phyloP scores from a whole-genome alignment of 108 stramenopile species.

The Thalassiosira profunda region DNA sequence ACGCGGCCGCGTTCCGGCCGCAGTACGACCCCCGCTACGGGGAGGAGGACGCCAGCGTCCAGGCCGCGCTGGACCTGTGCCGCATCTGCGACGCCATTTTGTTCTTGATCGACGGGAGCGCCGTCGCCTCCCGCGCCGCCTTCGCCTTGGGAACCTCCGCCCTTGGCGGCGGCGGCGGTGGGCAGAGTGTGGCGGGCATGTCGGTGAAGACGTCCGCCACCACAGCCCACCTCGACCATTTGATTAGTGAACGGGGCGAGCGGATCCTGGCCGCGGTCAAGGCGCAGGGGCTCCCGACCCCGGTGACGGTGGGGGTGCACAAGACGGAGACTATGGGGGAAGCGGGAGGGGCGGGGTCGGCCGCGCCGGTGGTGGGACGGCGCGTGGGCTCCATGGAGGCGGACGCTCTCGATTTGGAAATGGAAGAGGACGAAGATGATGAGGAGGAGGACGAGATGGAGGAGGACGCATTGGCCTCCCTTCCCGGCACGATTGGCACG shows the following conservation, averaged over 20 bases:
- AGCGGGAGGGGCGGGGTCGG: conserved; percentile 3
- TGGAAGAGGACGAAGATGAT: not conserved
- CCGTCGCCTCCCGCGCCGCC: conserved; percentile 27
- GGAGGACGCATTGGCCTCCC: no score
- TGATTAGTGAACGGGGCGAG: conserved; percentile 84
- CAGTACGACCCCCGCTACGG: conserved; percentile 50
- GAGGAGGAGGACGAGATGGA: conserved; percentile 35
- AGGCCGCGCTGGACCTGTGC: conserved; percentile 87
- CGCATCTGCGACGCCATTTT: conserved; percentile 90
- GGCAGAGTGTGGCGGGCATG: conserved; percentile 39
- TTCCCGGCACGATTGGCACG: conserved; percentile 54
- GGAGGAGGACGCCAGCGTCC: conserved; percentile 68
- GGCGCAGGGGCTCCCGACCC: conserved; percentile 94
- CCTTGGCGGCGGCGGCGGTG: conserved; percentile 54
- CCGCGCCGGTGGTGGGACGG: conserved; percentile 33
- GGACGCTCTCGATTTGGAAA: conserved; percentile 10
- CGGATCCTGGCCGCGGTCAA: conserved; percentile 92
- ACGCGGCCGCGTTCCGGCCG: conserved; percentile 70
- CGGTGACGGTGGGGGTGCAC: conserved; percentile 84
- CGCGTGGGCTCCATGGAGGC: conserved; percentile 51
- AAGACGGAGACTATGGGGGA: conserved; percentile 23
- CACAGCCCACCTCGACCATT: conserved; percentile 63
- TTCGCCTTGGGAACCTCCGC: conserved; percentile 7
- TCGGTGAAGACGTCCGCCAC: conserved; percentile 55
- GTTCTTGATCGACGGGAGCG: conserved; percentile 85